phyloP scores from a whole-genome alignment of 192 early-diverging fungal genomes.

The Coemansia sp. region DNA sequence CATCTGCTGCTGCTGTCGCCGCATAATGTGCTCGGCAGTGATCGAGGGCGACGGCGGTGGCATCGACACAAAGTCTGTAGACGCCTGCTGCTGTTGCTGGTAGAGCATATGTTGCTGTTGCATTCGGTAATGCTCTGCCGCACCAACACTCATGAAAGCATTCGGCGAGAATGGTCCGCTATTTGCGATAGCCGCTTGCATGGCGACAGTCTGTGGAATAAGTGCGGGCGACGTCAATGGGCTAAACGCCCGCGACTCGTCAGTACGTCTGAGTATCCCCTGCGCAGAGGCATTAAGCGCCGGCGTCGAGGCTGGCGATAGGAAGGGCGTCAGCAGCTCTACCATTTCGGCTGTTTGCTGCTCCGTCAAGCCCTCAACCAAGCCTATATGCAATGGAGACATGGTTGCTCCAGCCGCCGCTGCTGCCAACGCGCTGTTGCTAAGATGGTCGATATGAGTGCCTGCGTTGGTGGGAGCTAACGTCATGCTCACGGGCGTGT shows the following conservation, averaged over 20 bases:
- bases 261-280: not conserved
- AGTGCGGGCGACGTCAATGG: conserved; percentile 45
- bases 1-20: conserved; percentile 25
- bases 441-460: not conserved
- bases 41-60: conserved; percentile 46
- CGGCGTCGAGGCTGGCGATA: conserved; percentile 36
- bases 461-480: not conserved
- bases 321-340: conserved; percentile 43
- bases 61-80: conserved; percentile 11
- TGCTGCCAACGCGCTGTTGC: not conserved
- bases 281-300: conserved; percentile 1
- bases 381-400: conserved; percentile 19
- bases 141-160: not conserved
- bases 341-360: conserved; percentile 46
- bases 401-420: conserved; percentile 1
- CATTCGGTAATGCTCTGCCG: not conserved
- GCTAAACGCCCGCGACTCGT: conserved; percentile 17
- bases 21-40: conserved; percentile 43
- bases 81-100: conserved; percentile 4
- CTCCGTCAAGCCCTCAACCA: conserved; percentile 29
- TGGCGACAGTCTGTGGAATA: conserved; percentile 8
- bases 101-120: not conserved
- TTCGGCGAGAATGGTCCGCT: conserved; percentile 1
- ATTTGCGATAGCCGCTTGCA: not conserved
- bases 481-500: conserved; percentile 8